Conservation (phyloP, 495 filamentous ascomycete genomes). For the Penicilliopsis zonata region DNA sequence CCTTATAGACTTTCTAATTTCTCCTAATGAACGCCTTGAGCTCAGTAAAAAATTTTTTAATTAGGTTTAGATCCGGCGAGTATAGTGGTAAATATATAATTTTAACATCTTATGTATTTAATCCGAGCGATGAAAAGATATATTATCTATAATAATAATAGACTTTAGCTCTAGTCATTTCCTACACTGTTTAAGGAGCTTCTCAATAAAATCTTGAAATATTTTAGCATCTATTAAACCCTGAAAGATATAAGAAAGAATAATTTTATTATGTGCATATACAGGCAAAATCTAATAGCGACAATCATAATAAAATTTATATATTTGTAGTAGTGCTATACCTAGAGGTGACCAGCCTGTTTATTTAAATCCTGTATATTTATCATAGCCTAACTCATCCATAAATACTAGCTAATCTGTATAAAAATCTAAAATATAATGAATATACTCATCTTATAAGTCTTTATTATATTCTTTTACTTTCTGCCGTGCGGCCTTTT, state of each 20-base stretch:
- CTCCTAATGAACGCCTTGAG: conserved; percentile 6
- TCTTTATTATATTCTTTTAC: conserved; percentile 9
- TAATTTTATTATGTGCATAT: conserved; percentile 20
- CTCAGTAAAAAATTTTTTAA: conserved; percentile 7
- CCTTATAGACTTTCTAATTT: conserved; percentile 2
- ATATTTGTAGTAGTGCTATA: conserved; percentile 14
- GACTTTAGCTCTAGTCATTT: conserved; percentile 22
- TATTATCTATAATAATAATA: conserved; percentile 29
- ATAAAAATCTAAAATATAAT: conserved; percentile 15
- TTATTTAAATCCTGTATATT: conserved; percentile 9
- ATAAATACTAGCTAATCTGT: conserved; percentile 18
- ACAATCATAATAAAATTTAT: conserved; percentile 12
- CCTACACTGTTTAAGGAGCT: conserved; percentile 16
- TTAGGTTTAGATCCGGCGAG: conserved; percentile 7
- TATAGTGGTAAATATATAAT: conserved; percentile 9
- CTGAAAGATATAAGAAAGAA: conserved; percentile 16
- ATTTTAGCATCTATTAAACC: conserved; percentile 17
- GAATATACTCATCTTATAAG: conserved; percentile 17
- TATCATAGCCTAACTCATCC: conserved; percentile 18
- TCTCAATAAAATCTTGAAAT: conserved; percentile 25
- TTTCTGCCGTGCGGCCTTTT: conserved; percentile 1
- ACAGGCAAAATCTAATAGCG: conserved; percentile 22
- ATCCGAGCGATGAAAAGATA: conserved; percentile 18
- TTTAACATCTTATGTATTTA: conserved; percentile 18
- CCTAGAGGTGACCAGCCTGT: conserved; percentile 13